Evolutionary conservation across 2,329 filamentous ascomycete species (phyloP).

Genomic region (Biscogniauxia marginata): DNA sequence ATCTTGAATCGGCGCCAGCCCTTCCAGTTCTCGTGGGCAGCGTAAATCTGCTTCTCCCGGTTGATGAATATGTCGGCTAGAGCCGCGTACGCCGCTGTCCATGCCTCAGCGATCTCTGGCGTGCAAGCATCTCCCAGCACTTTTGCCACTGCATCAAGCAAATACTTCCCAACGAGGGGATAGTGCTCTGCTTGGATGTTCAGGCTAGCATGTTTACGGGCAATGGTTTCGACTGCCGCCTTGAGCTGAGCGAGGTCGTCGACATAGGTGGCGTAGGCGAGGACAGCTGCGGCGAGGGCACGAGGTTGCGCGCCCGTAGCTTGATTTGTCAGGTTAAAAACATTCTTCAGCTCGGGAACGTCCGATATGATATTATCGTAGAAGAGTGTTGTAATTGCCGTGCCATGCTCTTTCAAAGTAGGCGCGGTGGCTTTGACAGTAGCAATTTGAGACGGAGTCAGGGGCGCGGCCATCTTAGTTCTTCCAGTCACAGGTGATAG

Average conservation of each 20-base stretch:
- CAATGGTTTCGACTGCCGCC: constrained; percentile 64
- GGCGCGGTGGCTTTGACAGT: constrained; percentile 78
- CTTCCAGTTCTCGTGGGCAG: constrained; percentile 42
- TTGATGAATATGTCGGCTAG: constrained; percentile 70
- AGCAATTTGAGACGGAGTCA: constrained; percentile 63
- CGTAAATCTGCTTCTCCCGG: constrained; percentile 62
- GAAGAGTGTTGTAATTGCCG: constrained; percentile 68
- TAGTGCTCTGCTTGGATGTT: constrained; percentile 69
- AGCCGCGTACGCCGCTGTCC: constrained; percentile 69
- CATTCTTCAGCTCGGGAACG: constrained; percentile 63
- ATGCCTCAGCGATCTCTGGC: constrained; percentile 65
- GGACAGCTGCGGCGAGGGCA: constrained; percentile 68
- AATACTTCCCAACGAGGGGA: constrained; percentile 64
- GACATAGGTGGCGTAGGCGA: constrained; percentile 71
- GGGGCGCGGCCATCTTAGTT: constrained; percentile 39
- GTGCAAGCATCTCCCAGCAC: constrained; percentile 69
- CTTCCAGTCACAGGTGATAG: not conserved
- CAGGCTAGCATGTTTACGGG: constrained; percentile 74
- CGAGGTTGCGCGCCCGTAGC: constrained; percentile 64
- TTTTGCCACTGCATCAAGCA: constrained; percentile 65
- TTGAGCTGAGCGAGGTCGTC: constrained; percentile 63
- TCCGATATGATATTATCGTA: constrained; percentile 66
- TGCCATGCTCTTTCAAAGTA: constrained; percentile 66
- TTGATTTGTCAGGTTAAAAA: constrained; percentile 73
- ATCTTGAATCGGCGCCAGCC: constrained; percentile 56